Evolutionary conservation across 140 eudicot genomes (phyloP).

Genomic region (Flaveria floridana): DNA sequence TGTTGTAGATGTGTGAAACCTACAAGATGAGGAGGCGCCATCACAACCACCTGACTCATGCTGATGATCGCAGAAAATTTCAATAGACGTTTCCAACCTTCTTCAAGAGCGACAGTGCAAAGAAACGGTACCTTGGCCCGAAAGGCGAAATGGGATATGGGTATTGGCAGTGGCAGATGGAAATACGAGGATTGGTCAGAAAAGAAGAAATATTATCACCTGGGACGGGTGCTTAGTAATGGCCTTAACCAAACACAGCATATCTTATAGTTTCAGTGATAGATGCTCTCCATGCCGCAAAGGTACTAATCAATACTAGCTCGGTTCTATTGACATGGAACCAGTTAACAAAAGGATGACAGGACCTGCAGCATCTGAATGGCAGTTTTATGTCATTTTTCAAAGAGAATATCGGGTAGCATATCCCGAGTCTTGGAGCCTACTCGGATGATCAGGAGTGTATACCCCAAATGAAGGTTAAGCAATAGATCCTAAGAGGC

Average conservation of each 20-base stretch:
- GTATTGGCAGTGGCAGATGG: neutral
- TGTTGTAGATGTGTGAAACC: neutral
- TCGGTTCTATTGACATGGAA: neutral
- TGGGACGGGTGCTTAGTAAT: too few species aligned
- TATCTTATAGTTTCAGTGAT: neutral
- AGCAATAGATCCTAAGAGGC: neutral
- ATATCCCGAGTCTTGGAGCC: neutral
- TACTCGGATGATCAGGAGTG: neutral
- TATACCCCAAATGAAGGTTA: neutral
- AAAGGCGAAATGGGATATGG: neutral
- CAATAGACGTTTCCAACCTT: too few species aligned
- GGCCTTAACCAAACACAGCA: too few species aligned
- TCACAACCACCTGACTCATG: neutral
- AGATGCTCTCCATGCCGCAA: neutral
- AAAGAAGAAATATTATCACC: neutral
- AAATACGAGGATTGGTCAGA: neutral
- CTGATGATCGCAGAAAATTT: too few species aligned
- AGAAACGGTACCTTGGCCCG: neutral
- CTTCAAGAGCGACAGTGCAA: too few species aligned
- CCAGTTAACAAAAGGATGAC: neutral
- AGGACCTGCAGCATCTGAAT: neutral
- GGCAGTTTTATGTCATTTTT: neutral
- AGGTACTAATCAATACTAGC: neutral
- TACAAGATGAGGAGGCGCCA: neutral
- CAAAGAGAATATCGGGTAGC: neutral